Evolutionary conservation across 1,284 basidiomycete species (phyloP).

Genomic region (Cystobasidium sp.): DNA sequence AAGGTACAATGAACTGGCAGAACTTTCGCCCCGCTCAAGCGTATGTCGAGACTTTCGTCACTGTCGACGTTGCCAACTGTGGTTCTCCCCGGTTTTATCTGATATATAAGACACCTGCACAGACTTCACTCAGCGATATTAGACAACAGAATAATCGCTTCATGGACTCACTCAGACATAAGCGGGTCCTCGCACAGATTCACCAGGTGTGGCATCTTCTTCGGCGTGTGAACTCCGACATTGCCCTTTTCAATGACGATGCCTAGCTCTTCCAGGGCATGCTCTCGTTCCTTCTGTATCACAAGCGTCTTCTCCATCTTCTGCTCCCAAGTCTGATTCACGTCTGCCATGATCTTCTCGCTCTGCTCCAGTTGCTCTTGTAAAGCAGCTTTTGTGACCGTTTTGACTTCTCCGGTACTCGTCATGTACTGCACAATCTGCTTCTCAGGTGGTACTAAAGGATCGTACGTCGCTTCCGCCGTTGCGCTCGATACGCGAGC

Average conservation of each 20-base stretch:
- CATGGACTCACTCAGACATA: constrained; percentile 55
- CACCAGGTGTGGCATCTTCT: constrained; percentile 95
- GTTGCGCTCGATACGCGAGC: constrained; percentile 51
- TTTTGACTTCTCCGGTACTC: constrained; percentile 90
- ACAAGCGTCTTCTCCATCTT: constrained; percentile 90
- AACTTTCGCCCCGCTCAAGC: constrained; percentile 89
- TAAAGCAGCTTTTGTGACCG: constrained; percentile 92
- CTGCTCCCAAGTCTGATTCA: constrained; percentile 98
- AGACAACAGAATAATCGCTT: too few species aligned
- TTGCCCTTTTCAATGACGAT: constrained; percentile 96
- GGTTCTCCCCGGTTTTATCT: constrained; percentile 85
- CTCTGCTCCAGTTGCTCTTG: constrained; percentile 95
- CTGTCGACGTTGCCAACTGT: constrained; percentile 82
- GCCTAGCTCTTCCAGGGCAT: constrained; percentile 94
- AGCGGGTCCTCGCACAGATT: constrained; percentile 67
- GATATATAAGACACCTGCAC: constrained; percentile 89
- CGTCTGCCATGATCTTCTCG: constrained; percentile 93
- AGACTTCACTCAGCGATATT: too few species aligned
- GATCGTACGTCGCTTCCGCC: constrained; percentile 79
- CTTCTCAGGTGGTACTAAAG: constrained; percentile 85
- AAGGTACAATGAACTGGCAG: constrained; percentile 90
- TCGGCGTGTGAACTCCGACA: constrained; percentile 96
- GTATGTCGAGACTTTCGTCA: constrained; percentile 80
- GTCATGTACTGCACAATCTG: constrained; percentile 95
- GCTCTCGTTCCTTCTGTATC: constrained; percentile 93